These are phyloP conservation scores for Kluyveromyces siamensis DNA, from an alignment of 805 yeast species.

Conservation along the genomic window DNA sequence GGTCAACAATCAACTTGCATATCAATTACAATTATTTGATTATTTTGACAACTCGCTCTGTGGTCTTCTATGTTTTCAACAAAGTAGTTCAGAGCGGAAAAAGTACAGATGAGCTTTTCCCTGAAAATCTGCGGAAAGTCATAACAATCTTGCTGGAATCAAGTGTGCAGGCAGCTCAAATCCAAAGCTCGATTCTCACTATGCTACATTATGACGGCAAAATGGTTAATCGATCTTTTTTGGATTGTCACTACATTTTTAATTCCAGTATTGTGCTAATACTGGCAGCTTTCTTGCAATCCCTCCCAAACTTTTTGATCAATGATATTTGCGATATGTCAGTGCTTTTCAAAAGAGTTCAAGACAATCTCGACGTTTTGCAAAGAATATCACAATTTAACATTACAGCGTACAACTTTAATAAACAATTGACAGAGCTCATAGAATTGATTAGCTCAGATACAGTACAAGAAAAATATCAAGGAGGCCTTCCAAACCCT, in stretches of 20 bases:
- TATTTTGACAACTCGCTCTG: slow-evolving; percentile 14
- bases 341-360: slow-evolving; percentile 8
- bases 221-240: slow-evolving; percentile 11
- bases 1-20: slow-evolving; percentile 15
- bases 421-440: slow-evolving; percentile 12
- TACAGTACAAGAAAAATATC: slow-evolving; percentile 4
- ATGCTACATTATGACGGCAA: slow-evolving; percentile 10
- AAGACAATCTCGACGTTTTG: slow-evolving; percentile 9
- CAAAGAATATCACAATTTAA: slow-evolving; percentile 12
- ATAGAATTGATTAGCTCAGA: slow-evolving; percentile 11
- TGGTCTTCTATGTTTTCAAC: slow-evolving; percentile 14
- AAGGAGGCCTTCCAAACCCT: slow-evolving; percentile 1
- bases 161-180: slow-evolving; percentile 13
- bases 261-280: slow-evolving; percentile 12
- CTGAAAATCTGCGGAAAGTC: slow-evolving; percentile 4
- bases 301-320: slow-evolving; percentile 6
- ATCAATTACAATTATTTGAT: slow-evolving; percentile 15
- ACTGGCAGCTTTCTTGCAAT: slow-evolving; percentile 10
- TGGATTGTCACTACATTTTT: slow-evolving; percentile 15
- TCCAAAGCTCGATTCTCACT: slow-evolving; percentile 12
- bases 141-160: slow-evolving; percentile 11
- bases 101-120: slow-evolving; percentile 6
- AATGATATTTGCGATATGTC: slow-evolving; percentile 6
- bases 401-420: slow-evolving; percentile 11
- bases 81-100: slow-evolving; percentile 5